Percentiles rank a stretch among this genome's conserved stretches.
phyloP scores from a whole-genome alignment of 2,329 filamentous ascomycete species.

The Aspergillus neoniger region DNA sequence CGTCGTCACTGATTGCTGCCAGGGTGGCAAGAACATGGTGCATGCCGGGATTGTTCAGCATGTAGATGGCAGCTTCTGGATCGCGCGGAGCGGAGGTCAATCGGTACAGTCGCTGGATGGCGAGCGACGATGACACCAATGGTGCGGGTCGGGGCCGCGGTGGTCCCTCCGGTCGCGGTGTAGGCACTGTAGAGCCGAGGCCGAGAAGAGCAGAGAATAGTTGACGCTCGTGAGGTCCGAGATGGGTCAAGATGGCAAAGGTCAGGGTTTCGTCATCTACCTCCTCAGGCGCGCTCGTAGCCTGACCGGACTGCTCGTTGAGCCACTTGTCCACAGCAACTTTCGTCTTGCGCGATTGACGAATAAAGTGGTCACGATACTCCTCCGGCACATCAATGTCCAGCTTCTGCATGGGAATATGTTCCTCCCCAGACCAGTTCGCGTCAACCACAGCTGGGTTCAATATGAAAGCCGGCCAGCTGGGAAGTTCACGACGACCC shows the following conservation, averaged over 20 bases:
- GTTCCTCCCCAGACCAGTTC: conserved; percentile 56
- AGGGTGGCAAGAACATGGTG: conserved; percentile 87
- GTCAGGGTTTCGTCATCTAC: conserved; percentile 92
- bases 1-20: conserved; percentile 82
- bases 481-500: conserved; percentile 79
- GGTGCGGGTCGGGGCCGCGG: conserved; percentile 70
- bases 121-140: conserved; percentile 71
- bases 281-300: conserved; percentile 76
- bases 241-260: conserved; percentile 89
- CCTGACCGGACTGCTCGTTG: conserved; percentile 71
- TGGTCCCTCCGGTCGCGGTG: conserved; percentile 64
- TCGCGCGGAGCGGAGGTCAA: conserved; percentile 73
- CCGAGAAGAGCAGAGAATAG: conserved; percentile 80
- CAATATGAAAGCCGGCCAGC: conserved; percentile 86
- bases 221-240: conserved; percentile 73
- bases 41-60: conserved; percentile 77
- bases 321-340: conserved; percentile 92
- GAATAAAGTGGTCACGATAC: conserved; percentile 87
- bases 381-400: conserved; percentile 94
- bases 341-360: conserved; percentile 89
- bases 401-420: conserved; percentile 71
- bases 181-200: conserved; percentile 58
- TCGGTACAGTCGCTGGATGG: conserved; percentile 83
- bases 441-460: conserved; percentile 58
- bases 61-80: conserved; percentile 80